Evolutionary conservation across 2,329 filamentous ascomycete species (phyloP).

Genomic region (Ophiognomonia clavigignenti-juglandacearum): DNA sequence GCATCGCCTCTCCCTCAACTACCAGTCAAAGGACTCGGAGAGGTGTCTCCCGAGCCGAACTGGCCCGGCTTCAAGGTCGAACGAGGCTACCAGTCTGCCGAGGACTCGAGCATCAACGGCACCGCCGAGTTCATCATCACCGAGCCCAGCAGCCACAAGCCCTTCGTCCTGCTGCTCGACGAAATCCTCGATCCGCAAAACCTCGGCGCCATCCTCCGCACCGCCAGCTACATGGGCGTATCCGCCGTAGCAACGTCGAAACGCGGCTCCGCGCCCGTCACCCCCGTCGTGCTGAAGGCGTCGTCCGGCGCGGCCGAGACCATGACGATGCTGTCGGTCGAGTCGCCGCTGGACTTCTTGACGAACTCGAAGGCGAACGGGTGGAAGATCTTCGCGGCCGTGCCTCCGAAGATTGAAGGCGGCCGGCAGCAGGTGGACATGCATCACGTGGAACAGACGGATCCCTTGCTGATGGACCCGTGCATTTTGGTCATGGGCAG

Average conservation of each 20-base stretch:
- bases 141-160: conserved; percentile 47
- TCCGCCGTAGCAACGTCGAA: conserved; percentile 76
- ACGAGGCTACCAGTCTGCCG: conserved; percentile 63
- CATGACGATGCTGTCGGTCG: conserved; percentile 66
- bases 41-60: conserved; percentile 37
- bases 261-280: conserved; percentile 68
- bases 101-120: conserved; percentile 73
- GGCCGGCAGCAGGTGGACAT: conserved; percentile 41
- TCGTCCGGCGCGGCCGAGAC: conserved; percentile 84
- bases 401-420: conserved; percentile 37
- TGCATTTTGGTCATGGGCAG: conserved; percentile 79
- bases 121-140: conserved; percentile 44
- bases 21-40: conserved; percentile 57
- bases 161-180: conserved; percentile 70
- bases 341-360: conserved; percentile 66
- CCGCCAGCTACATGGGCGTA: conserved; percentile 85
- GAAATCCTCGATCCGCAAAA: conserved; percentile 84
- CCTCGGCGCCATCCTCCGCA: conserved; percentile 81
- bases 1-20: conserved; percentile 74
- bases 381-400: conserved; percentile 82
- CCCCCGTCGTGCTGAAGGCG: conserved; percentile 76
- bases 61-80: conserved; percentile 52
- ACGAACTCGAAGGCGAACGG: conserved; percentile 61
- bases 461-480: conserved; percentile 56
- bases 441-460: conserved; percentile 41